Conservation (phyloP, 2,329 filamentous ascomycete genomes). For the Fusarium lyarnte region DNA sequence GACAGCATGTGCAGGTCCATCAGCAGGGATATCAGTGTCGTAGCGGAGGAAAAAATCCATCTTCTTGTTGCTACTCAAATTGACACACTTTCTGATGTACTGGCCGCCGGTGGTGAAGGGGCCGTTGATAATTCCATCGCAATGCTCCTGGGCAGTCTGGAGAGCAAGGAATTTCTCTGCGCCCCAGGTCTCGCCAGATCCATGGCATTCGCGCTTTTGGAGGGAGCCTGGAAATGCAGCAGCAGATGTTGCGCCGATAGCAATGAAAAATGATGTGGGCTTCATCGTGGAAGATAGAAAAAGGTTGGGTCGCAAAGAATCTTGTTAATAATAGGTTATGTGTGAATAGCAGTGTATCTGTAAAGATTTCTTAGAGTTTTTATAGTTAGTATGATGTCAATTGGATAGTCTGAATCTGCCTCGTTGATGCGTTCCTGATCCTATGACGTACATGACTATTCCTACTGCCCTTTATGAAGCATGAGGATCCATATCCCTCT, state of each 20-base stretch:
- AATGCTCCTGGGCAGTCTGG: background rate
- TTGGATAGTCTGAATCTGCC: no score
- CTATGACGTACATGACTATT: no score
- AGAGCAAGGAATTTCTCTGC: background rate
- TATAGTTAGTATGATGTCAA: background rate
- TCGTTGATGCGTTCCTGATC: no score
- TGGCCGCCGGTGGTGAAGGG: background rate
- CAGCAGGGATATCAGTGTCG: background rate
- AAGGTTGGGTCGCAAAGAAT: background rate
- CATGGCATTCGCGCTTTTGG: background rate
- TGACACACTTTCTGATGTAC: background rate
- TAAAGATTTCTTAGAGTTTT: background rate
- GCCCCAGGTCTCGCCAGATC: background rate
- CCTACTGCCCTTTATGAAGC: no score
- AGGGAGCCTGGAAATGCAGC: background rate
- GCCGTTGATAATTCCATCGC: background rate
- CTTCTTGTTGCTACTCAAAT: background rate
- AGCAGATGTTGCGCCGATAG: background rate
- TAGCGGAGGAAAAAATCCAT: background rate
- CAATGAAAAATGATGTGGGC: background rate
- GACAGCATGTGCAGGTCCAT: background rate
- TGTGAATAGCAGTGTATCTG: background rate
- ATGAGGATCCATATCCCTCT: no score
- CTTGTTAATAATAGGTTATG: rapidly evolving
- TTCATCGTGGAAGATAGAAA: rapidly evolving